Conservation (phyloP, 805 yeast species). For the Starmerella vitae region DNA sequence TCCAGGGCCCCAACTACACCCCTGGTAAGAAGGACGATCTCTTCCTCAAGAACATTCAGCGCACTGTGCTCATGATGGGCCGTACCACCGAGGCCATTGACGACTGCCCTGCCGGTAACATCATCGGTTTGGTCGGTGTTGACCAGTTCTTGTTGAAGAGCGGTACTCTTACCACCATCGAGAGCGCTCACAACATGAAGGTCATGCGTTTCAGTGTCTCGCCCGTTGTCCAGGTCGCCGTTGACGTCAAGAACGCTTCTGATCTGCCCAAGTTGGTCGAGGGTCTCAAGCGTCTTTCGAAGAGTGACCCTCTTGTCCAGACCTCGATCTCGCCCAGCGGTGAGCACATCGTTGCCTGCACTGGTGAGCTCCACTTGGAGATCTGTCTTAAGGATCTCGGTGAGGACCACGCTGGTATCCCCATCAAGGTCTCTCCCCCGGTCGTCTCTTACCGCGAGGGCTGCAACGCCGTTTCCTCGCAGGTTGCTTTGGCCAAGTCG, state of each 20-base stretch:
- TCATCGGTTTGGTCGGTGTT: constrained; percentile 98
- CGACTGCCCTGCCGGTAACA: constrained; percentile 99
- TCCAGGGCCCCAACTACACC: constrained; percentile 98
- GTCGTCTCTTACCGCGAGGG: constrained; percentile 99
- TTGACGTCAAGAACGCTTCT: constrained; percentile 98
- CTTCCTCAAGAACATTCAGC: constrained; percentile 93
- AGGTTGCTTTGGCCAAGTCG: constrained; percentile 94
- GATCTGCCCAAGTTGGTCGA: constrained; percentile 99
- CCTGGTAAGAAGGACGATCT: constrained; percentile 98
- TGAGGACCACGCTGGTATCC: constrained; percentile 99
- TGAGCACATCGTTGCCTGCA: constrained; percentile 99
- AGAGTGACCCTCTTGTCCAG: constrained; percentile 98
- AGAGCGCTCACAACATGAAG: constrained; percentile 97
- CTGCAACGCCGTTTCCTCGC: constrained; percentile 83
- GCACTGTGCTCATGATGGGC: constrained; percentile 99
- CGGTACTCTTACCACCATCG: constrained; percentile 96
- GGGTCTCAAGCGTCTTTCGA: constrained; percentile 99
- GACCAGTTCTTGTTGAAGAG: constrained; percentile 99
- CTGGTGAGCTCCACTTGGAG: constrained; percentile 99
- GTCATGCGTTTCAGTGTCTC: constrained; percentile 99
- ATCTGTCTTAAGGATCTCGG: constrained; percentile 91
- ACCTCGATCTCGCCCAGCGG: constrained; percentile 81
- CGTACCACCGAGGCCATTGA: constrained; percentile 95
- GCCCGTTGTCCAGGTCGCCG: constrained; percentile 99
- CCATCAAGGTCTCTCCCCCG: constrained; percentile 94